These are phyloP conservation scores for Amylocystis lapponica DNA, from an alignment of 768 basidiomycete species.

Conservation along the genomic window DNA sequence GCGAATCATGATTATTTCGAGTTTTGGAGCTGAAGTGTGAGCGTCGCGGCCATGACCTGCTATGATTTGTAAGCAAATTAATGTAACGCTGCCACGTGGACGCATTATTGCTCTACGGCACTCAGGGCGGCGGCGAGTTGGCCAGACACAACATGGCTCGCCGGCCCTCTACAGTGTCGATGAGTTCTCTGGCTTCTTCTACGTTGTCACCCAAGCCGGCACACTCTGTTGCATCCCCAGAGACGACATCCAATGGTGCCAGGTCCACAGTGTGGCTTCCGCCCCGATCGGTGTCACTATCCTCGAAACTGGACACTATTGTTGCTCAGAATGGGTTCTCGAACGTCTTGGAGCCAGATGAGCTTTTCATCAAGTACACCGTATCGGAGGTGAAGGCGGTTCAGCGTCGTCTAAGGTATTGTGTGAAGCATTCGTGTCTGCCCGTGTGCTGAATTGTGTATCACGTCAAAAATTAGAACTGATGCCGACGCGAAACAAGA, in stretches of 20 bases:
- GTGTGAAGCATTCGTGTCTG: no score
- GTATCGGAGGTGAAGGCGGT: slow-evolving; percentile 63
- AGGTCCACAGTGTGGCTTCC: background rate
- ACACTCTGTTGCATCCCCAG: slow-evolving; percentile 2
- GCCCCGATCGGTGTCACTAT: slow-evolving; percentile 11
- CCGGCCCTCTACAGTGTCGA: slow-evolving; percentile 31
- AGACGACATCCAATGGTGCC: background rate
- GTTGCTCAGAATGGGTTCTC: slow-evolving; percentile 1
- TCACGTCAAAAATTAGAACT: slow-evolving; percentile 34
- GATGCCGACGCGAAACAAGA: slow-evolving; percentile 88
- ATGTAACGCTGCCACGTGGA: no score
- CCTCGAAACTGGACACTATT: slow-evolving; percentile 8
- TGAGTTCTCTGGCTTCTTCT: slow-evolving; percentile 18
- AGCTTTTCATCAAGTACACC: slow-evolving; percentile 66
- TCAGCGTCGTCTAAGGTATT: slow-evolving; percentile 61
- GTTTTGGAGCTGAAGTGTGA: no score
- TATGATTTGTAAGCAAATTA: no score
- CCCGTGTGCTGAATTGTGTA: no score
- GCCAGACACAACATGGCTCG: slow-evolving; percentile 37
- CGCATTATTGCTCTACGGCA: no score
- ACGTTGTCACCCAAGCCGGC: slow-evolving; percentile 5
- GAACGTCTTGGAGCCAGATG: slow-evolving; percentile 56
- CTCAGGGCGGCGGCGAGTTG: no score
- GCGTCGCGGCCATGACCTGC: no score
- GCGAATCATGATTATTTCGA: no score